Base-by-base conservation (phyloP, 2,329 filamentous ascomycete species). In the Exophiala viscosa region DNA sequence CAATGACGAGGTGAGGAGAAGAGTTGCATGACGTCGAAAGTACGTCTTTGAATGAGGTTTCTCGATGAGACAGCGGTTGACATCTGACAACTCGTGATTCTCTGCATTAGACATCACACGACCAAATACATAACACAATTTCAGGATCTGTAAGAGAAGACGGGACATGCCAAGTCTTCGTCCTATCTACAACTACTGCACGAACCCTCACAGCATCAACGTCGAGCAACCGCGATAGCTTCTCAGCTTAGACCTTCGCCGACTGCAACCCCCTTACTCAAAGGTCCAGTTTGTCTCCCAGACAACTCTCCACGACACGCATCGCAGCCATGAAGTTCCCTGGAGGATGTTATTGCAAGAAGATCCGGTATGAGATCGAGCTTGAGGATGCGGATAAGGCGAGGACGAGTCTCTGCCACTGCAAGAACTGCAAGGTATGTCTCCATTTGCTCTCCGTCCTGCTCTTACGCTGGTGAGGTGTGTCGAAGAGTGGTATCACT, bases 391-490 rank as follows among this genome's bases (percentile, higher is more conserved):
- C 70, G 4, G 71, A 74, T 6, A 70, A 80, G 18, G 77, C 77
- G 2, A 67, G 76, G 17, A 79, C 77, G 1, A 76, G 71, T 8
- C 60, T 81, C 13, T 81, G 78, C 57, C 77, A 81, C 62, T 81
- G 78, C 60, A 57, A 63, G 14, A 78, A 74, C 60, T 81, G 78
- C 67, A 80, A 77, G 64, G 73, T 74, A 57, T 8, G 46, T 35
- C 9, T 20, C 23, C 32, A 13, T 5, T 36, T 34, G n/a, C 40
- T 45, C 23, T 17, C 9, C 23, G 15, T 1, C 23, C 4, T 9
- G 23, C 23, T 15, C 11, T 36, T 13, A 13, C 34, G 34, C 5
- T 36, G 5, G 11, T 36, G 11, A 13, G 14, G 34, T 36, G 34
- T 15, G 11, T 36, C 14, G 34, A 10, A 5, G 11, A 36, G 11